These are phyloP conservation scores for Pedinophyceae sp. DNA, from an alignment of 139 green algal species.

Conservation along the genomic window DNA sequence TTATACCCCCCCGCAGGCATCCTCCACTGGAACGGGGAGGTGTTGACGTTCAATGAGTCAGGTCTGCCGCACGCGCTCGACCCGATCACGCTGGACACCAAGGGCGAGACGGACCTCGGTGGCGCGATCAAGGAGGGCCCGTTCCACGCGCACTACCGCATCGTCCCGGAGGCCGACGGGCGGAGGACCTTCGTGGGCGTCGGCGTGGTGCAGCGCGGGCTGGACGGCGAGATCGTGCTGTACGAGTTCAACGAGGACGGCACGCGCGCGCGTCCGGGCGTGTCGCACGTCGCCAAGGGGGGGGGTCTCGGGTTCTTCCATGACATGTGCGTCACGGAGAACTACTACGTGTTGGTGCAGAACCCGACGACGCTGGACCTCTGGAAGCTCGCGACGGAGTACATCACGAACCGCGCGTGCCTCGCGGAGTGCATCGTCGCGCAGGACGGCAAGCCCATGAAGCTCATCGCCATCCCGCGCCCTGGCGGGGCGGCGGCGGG, in stretches of 20 bases:
- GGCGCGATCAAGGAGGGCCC: not conserved
- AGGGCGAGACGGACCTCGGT: not conserved
- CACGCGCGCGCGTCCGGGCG: not conserved
- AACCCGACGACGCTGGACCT: constrained; percentile 29
- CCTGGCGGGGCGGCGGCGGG: too few relatives aligned
- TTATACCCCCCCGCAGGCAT: too few relatives aligned
- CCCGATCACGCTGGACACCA: not conserved
- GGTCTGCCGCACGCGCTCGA: not conserved
- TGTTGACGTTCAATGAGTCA: constrained; percentile 1
- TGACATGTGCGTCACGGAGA: constrained; percentile 26
- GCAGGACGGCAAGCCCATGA: constrained; percentile 6
- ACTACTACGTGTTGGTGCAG: constrained; percentile 32
- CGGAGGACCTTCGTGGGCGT: not conserved
- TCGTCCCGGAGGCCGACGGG: not conserved
- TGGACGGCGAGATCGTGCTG: not conserved
- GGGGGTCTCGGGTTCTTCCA: constrained; percentile 23
- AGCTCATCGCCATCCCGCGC: constrained; percentile 4
- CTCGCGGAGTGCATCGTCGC: constrained; percentile 32
- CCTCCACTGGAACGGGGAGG: not conserved
- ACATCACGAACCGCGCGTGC: constrained; percentile 21
- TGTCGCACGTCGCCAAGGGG: not conserved
- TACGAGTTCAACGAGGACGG: too few relatives aligned
- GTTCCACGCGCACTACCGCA: not conserved
- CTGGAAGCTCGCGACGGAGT: constrained; percentile 19
- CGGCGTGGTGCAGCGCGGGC: not conserved